These are phyloP conservation scores for Leccinum subgranulosum DNA, from an alignment of 768 basidiomycete genomes.

Conservation along the genomic window DNA sequence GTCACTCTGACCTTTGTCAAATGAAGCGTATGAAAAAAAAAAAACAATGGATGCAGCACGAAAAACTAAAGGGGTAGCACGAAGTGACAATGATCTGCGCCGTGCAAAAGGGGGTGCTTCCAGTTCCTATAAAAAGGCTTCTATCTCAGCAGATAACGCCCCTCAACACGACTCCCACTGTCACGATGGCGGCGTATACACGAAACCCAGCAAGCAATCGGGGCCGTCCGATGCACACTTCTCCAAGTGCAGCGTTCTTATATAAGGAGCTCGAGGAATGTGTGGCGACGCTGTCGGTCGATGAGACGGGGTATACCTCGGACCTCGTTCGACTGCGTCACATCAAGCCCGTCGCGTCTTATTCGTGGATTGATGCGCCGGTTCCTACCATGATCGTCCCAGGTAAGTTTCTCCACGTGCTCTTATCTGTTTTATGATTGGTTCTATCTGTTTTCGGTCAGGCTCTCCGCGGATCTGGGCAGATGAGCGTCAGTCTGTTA, in stretches of 20 bases:
- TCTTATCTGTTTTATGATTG: neutral
- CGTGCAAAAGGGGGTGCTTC: neutral
- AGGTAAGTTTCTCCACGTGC: conserved; percentile 29
- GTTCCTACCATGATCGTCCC: conserved; percentile 52
- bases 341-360: conserved; percentile 46
- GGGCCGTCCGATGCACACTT: neutral
- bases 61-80: no score
- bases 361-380: conserved; percentile 46
- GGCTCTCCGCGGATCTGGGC: conserved; percentile 59
- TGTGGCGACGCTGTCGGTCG: conserved; percentile 16
- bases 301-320: conserved; percentile 6
- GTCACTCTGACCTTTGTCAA: no score
- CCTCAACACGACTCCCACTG: neutral
- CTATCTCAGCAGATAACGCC: neutral
- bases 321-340: conserved; percentile 35
- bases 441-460: neutral
- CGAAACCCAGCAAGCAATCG: neutral
- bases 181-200: conserved; percentile 17
- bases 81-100: conserved; percentile 7
- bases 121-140: neutral
- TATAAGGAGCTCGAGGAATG: conserved; percentile 20
- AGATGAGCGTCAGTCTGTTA: conserved; percentile 45
- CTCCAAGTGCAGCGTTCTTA: conserved; percentile 11
- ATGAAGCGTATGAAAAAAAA: no score
- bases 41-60: no score